Base-by-base conservation (phyloP, 768 basidiomycete genomes). In the Chiua virens region DNA sequence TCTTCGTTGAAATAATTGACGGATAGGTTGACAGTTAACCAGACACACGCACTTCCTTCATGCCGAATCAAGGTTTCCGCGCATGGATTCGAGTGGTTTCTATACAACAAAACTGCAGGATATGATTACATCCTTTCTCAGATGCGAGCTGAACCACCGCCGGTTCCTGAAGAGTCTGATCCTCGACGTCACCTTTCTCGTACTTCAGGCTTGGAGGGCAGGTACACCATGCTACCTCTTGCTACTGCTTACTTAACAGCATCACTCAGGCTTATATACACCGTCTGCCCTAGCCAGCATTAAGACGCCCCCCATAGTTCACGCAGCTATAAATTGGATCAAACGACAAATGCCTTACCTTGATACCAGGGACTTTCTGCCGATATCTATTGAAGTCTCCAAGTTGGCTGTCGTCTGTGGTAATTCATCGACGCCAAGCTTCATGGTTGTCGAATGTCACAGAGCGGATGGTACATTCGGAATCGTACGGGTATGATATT, bases 51-150 rank as follows among this genome's bases (percentile, higher is more conserved):
- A 14, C 62, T 78, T 21, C 75, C 80, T 50, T 81, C 87, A 14
- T 96, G 92, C 61, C 86, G 96, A 35, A 81, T 98, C 27, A 85
- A 89, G 48, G 64, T 94, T 25, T 84, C 84, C 8, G 60, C 90
- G 4, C 83, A 95, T 58, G 96, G 96, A 17, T 76, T 94, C 39
- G 94, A 98, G 67, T 94, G 91, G 86, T 92, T 92, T 66, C 60
- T 98, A 37, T 97, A 91, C 70, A 98, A 98, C 70, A 77, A 85
- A 42, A 95, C 92, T 4, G 81, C 90, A 4, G 85, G 92, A 4
- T 98, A 87, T 69, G 93, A 98, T 63, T 79, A 82, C 47, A 93
- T 98, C 46, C 71, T 96, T 18, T 79, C 87, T 11, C 82, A 88
- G 62, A 83, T 94, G 78, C 79, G 81, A 52, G 71, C 67, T 20